phyloP scores from a whole-genome alignment of 768 basidiomycete species.

The Boletus sp. region DNA sequence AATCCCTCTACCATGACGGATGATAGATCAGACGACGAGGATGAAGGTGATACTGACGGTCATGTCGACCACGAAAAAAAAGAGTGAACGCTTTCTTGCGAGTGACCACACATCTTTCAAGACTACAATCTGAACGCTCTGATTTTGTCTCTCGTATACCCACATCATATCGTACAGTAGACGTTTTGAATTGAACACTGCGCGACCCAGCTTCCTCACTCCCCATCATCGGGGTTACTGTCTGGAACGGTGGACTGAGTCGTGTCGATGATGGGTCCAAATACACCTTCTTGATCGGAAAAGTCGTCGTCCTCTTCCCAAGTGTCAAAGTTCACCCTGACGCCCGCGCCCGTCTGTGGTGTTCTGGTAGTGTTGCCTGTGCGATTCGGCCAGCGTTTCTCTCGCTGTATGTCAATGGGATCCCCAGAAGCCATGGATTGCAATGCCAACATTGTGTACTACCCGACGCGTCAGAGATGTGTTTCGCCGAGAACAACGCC shows the following conservation, averaged over 20 bases:
- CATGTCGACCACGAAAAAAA: slow-evolving; percentile 29
- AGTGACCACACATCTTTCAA: neutral
- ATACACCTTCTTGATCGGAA: slow-evolving; percentile 44
- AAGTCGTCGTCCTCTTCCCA: slow-evolving; percentile 55
- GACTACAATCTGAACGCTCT: neutral
- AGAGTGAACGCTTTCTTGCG: slow-evolving; percentile 20
- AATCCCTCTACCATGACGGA: slow-evolving; percentile 50
- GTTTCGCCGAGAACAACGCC: neutral
- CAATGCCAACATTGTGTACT: slow-evolving; percentile 72
- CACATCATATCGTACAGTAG: slow-evolving; percentile 6
- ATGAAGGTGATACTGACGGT: slow-evolving; percentile 39
- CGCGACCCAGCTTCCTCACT: neutral
- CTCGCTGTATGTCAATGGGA: slow-evolving; percentile 70
- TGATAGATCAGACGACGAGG: slow-evolving; percentile 80
- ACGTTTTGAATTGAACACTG: neutral
- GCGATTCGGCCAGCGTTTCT: slow-evolving; percentile 73
- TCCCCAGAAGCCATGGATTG: slow-evolving; percentile 72
- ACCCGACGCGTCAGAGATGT: neutral
- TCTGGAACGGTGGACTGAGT: slow-evolving; percentile 2
- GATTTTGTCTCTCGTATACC: slow-evolving; percentile 7
- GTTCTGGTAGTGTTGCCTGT: slow-evolving; percentile 28
- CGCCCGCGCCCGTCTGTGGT: slow-evolving; percentile 27
- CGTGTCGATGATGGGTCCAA: slow-evolving; percentile 23
- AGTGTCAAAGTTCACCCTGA: slow-evolving; percentile 56
- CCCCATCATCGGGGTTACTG: neutral